These are phyloP conservation scores for Dothistroma pini DNA, from an alignment of 2,329 filamentous ascomycete genomes.

Conservation along the genomic window DNA sequence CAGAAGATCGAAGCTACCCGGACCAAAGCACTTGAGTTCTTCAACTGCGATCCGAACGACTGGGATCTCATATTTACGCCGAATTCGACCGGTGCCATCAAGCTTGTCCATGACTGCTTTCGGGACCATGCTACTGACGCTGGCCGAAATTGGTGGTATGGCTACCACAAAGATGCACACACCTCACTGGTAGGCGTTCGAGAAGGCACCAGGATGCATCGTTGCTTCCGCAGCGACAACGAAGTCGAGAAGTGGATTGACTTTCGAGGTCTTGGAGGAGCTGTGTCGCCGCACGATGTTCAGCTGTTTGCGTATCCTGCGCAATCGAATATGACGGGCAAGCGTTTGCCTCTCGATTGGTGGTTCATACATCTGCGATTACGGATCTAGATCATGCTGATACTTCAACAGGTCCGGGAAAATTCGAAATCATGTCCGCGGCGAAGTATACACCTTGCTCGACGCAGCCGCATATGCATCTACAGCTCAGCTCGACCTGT, in stretches of 20 bases:
- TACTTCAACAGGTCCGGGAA: conserved; percentile 29
- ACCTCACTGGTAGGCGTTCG: conserved; percentile 80
- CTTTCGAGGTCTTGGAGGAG: conserved; percentile 35
- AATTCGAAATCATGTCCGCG: conserved; percentile 39
- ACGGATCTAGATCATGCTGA: background rate
- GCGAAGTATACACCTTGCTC: conserved; percentile 60
- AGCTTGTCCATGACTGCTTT: conserved; percentile 75
- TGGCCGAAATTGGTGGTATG: conserved; percentile 42
- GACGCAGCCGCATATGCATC: conserved; percentile 79
- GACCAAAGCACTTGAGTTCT: conserved; percentile 68
- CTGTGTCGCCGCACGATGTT: conserved; percentile 17
- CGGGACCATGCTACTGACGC: conserved; percentile 47
- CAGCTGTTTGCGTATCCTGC: conserved; percentile 74
- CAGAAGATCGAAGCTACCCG: conserved; percentile 72
- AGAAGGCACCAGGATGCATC: conserved; percentile 60
- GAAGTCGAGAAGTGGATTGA: conserved; percentile 64
- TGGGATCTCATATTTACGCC: conserved; percentile 88
- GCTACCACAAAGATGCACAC: conserved; percentile 77
- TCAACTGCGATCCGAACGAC: conserved; percentile 72
- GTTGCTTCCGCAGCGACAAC: conserved; percentile 62
- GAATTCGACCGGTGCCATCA: conserved; percentile 86
- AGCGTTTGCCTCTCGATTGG: conserved; percentile 71
- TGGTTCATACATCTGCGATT: conserved; percentile 33
- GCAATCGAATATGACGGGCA: conserved; percentile 88
- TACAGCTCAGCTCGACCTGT: conserved; percentile 70